Evolutionary conservation across 768 basidiomycete genomes (phyloP), one percentile per base, ranked within the genome.

Genomic region (Tricholoma sp.): DNA sequence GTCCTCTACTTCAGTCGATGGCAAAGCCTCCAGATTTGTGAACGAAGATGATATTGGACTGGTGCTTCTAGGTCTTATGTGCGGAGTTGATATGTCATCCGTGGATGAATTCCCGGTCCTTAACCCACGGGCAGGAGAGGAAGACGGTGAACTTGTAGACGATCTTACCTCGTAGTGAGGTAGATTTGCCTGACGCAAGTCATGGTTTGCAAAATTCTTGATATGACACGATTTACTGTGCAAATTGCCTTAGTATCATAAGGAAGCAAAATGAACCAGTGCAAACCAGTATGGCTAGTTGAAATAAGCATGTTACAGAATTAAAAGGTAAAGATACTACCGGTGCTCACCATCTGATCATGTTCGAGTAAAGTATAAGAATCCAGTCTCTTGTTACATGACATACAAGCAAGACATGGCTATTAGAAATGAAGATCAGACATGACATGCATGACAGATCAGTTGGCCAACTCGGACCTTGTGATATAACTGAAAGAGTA

Each of bases 221-320:
- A 83, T 66, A 66, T 95, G 91, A 64, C 93, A 95, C 48, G 77
- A 74, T 77, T 93, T 94, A 74, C 93, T 94, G 69, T 55, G 57
- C 8, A 33, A 18, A 28, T 44, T 54, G 28, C 56, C 41, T 13
- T 36, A 11, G 12, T 9, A 56, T 15, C 18, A 42, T 4, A 47
- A 32, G 45, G 32, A 29, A 17, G 28, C 33, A 29, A 6, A 36
- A 32, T 29, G 29, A n/a, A 44, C 37, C 32, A 31, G 44, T 13
- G 59, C 70, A 34, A 60, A 81, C 81, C 81, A 83, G 64, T 80
- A 83, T 6, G 81, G 81, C 80, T 83, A 58, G 17, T 50, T 45
- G 31, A 41, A 8, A 13, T 55, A 24, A 24, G 36, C 50, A 32
- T 51, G 36, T 41, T 44, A 39, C 11, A 18, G 17, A 39, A 45